Conservation (phyloP, 306 rosid genomes). For the Psophocarpus tetragonolobus region DNA sequence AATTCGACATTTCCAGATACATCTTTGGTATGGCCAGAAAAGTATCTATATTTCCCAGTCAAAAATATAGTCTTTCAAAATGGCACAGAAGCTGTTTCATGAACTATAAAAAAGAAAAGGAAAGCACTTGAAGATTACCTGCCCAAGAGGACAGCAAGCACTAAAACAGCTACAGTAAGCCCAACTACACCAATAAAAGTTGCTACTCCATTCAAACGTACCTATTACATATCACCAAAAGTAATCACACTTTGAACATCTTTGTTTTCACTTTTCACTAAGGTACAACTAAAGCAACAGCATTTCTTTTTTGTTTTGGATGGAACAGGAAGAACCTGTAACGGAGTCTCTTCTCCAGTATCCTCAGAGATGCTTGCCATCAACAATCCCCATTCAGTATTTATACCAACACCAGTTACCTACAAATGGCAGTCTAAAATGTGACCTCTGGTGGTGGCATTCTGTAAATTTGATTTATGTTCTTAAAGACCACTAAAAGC, state of each 20-base stretch:
- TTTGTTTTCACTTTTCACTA: not conserved
- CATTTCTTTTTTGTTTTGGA: slow-evolving; percentile 22
- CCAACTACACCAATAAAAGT: slow-evolving; percentile 96
- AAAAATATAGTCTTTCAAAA: slow-evolving; percentile 34
- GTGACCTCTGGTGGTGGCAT: slow-evolving; percentile 26
- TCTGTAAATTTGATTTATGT: not conserved
- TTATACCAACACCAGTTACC: slow-evolving; percentile 98
- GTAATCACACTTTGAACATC: slow-evolving; percentile 22
- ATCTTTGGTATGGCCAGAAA: slow-evolving; percentile 64
- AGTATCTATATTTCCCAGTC: slow-evolving; percentile 62
- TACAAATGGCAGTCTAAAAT: slow-evolving; percentile 37
- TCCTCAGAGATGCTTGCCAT: slow-evolving; percentile 99
- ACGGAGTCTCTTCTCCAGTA: slow-evolving; percentile 96
- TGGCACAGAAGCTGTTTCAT: not conserved
- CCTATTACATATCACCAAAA: slow-evolving; percentile 59
- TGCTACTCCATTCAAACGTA: slow-evolving; percentile 97
- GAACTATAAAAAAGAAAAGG: not conserved
- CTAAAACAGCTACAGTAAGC: slow-evolving; percentile 79
- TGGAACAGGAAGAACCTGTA: slow-evolving; percentile 64
- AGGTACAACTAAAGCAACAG: slow-evolving; percentile 26
- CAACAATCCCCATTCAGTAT: slow-evolving; percentile 99
- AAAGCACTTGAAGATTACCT: slow-evolving; percentile 55
- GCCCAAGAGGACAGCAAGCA: slow-evolving; percentile 77
- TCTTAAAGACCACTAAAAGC: slow-evolving; percentile 20
- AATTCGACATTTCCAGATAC: slow-evolving; percentile 52